These are phyloP conservation scores for Castanopsis chinensis DNA, from an alignment of 306 rosid species.

Conservation along the genomic window DNA sequence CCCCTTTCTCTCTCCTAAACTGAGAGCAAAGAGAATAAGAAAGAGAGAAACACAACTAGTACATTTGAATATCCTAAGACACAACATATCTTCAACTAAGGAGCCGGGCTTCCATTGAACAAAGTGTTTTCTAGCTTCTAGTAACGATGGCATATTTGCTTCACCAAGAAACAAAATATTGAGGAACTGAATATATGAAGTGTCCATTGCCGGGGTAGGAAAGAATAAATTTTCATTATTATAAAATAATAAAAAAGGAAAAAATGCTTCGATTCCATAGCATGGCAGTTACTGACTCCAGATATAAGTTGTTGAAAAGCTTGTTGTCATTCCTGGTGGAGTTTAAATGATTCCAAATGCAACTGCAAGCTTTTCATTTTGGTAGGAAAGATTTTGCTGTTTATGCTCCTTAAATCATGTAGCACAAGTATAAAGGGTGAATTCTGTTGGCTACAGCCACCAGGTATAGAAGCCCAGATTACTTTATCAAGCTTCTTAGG, in stretches of 20 bases:
- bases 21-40: background rate
- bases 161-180: slow-evolving; percentile 32
- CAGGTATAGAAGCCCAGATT: slow-evolving; percentile 63
- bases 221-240: background rate
- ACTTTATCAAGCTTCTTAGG: slow-evolving; percentile 60
- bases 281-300: slow-evolving; percentile 88
- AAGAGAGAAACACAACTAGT: slow-evolving; percentile 17
- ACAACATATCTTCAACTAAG: slow-evolving; percentile 87
- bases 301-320: slow-evolving; percentile 89
- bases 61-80: slow-evolving; percentile 97
- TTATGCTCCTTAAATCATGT: slow-evolving; percentile 26
- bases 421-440: slow-evolving; percentile 54
- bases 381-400: slow-evolving; percentile 46
- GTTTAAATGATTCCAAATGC: slow-evolving; percentile 2
- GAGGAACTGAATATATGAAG: background rate
- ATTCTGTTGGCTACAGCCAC: slow-evolving; percentile 59
- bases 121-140: slow-evolving; percentile 89
- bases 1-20: background rate
- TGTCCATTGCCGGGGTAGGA: background rate
- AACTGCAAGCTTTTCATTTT: slow-evolving; percentile 71
- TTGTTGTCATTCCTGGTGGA: no score
- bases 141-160: slow-evolving; percentile 98
- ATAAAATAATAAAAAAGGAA: background rate
- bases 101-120: slow-evolving; percentile 84
- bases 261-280: slow-evolving; percentile 58